These are phyloP conservation scores for Pichia exigua DNA, from an alignment of 805 yeast genomes.

Conservation along the genomic window DNA sequence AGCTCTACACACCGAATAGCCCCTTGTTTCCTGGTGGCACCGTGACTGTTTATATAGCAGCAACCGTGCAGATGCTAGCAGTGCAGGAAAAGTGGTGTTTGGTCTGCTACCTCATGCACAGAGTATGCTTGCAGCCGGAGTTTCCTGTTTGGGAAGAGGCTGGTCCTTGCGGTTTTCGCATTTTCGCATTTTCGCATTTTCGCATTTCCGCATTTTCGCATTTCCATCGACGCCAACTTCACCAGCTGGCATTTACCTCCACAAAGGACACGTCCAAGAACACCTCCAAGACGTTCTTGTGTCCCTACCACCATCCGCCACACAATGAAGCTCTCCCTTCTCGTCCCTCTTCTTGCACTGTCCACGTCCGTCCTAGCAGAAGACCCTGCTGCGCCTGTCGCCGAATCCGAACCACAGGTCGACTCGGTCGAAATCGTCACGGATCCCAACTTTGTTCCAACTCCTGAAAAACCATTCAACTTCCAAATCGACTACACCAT, in stretches of 20 bases:
- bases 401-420: constrained; percentile 8
- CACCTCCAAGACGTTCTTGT: too few species aligned
- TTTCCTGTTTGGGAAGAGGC: background rate
- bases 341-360: constrained; percentile 3
- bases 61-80: too few species aligned
- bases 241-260: too few species aligned
- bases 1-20: too few species aligned
- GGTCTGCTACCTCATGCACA: too few species aligned
- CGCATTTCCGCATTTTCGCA: too few species aligned
- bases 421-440: constrained; percentile 5
- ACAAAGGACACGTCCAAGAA: too few species aligned
- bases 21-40: too few species aligned
- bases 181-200: background rate
- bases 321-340: constrained; percentile 8
- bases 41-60: background rate
- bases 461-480: constrained; percentile 34
- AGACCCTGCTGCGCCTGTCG: constrained; percentile 6
- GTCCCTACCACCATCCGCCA: background rate
- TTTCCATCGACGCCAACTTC: too few species aligned
- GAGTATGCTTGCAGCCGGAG: background rate
- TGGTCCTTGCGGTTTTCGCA: background rate
- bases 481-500: constrained; percentile 43
- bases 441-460: constrained; percentile 24
- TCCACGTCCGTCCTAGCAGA: constrained; percentile 12
- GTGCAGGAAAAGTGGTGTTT: background rate